Evolutionary conservation across 768 basidiomycete species (phyloP).

Genomic region (Kwoniella dejecticola): DNA sequence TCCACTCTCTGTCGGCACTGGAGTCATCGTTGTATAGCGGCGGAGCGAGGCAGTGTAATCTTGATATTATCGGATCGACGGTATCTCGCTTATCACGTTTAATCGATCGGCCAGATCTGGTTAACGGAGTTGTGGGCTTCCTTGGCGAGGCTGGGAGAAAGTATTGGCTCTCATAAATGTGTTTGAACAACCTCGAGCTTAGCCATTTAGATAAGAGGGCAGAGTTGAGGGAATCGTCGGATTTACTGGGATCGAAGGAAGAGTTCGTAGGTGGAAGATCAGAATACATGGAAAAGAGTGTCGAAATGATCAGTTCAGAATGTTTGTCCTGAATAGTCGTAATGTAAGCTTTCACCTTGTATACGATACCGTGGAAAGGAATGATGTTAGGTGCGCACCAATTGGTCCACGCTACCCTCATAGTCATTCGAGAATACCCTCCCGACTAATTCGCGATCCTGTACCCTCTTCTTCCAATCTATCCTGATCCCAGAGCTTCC

Average conservation of each 20-base stretch:
- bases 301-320: conserved; percentile 29
- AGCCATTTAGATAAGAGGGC: conserved; percentile 27
- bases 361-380: not conserved
- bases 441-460: conserved; percentile 38
- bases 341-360: conserved; percentile 1
- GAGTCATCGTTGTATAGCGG: conserved; percentile 32
- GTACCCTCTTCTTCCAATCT: conserved; percentile 42
- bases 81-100: conserved; percentile 18
- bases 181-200: conserved; percentile 27
- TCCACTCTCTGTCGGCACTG: conserved; percentile 25
- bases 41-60: conserved; percentile 33
- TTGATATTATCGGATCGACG: conserved; percentile 33
- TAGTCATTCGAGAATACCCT: conserved; percentile 37
- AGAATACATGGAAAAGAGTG: conserved; percentile 35
- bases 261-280: conserved; percentile 16
- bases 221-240: conserved; percentile 27
- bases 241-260: conserved; percentile 2
- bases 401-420: conserved; percentile 24
- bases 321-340: conserved; percentile 17
- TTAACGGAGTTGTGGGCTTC: conserved; percentile 22
- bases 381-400: conserved; percentile 22
- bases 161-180: conserved; percentile 25
- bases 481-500: conserved; percentile 1
- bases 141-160: conserved; percentile 22
- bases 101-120: conserved; percentile 28